These are phyloP conservation scores for Skeletonema menzelii DNA, from an alignment of 108 stramenopile genomes.

Conservation along the genomic window DNA sequence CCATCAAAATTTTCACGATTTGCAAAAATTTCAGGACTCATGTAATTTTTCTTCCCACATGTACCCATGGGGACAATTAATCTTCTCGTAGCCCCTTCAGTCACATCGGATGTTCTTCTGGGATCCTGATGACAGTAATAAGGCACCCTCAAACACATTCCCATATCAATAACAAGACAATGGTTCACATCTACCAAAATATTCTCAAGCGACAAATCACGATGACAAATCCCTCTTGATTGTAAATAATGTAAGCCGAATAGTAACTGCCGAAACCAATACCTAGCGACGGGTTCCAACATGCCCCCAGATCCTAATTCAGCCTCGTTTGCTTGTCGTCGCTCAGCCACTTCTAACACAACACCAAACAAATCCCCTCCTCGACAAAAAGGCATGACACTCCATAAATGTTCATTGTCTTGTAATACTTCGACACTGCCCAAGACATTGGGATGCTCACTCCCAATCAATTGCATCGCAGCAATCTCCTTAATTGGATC, in stretches of 20 bases:
- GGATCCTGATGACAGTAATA: constrained; percentile 50
- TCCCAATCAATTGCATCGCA: constrained; percentile 85
- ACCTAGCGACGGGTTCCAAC: constrained; percentile 83
- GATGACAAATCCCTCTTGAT: constrained; percentile 84
- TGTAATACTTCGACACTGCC: constrained; percentile 80
- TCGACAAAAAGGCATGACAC: constrained; percentile 87
- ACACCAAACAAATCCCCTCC: constrained; percentile 91
- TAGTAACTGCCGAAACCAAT: constrained; percentile 89
- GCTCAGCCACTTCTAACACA: constrained; percentile 77
- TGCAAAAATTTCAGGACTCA: constrained; percentile 91
- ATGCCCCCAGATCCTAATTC: constrained; percentile 73
- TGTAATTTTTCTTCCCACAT: constrained; percentile 96
- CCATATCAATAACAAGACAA: constrained; percentile 93
- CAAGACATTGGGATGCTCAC: constrained; percentile 70
- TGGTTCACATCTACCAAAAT: constrained; percentile 77
- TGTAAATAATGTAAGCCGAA: constrained; percentile 87
- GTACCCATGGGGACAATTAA: constrained; percentile 82
- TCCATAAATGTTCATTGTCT: constrained; percentile 84
- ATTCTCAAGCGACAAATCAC: constrained; percentile 91
- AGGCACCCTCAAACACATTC: constrained; percentile 92
- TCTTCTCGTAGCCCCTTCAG: constrained; percentile 55
- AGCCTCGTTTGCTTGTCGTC: constrained; percentile 49
- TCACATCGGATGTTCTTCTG: constrained; percentile 56
- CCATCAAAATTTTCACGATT: constrained; percentile 84
- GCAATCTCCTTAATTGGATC: constrained; percentile 92